A percentile compares a stretch with the other conserved stretches of the same genome.
Evolutionary conservation across 2,329 filamentous ascomycete genomes (phyloP).

Genomic region (Aspergillus ustus): DNA sequence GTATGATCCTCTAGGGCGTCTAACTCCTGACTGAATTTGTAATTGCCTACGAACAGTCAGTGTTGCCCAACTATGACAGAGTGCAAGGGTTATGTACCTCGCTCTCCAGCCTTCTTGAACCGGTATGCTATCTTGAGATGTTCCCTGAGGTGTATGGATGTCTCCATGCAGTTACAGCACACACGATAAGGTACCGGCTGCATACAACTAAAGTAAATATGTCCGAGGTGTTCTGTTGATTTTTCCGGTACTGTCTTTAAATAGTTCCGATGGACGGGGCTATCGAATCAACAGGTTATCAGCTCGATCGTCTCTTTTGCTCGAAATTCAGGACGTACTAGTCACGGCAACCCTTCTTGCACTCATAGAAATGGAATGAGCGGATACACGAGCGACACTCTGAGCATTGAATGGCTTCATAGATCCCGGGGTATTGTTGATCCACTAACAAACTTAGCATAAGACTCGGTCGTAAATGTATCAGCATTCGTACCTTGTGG

Average conservation of each 20-base stretch:
- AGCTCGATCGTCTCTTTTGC: neutral
- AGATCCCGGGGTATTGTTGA: neutral
- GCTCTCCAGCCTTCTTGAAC: constrained; percentile 12
- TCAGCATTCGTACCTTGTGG: constrained; percentile 7
- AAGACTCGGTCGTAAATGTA: neutral
- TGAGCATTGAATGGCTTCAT: constrained; percentile 15
- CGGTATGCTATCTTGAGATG: constrained; percentile 8
- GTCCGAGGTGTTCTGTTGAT: neutral
- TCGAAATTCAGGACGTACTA: neutral
- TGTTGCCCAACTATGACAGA: neutral
- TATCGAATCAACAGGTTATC: neutral
- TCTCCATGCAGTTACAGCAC: constrained; percentile 16
- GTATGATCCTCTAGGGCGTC: constrained; percentile 16
- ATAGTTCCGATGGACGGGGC: constrained; percentile 1
- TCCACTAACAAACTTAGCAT: constrained; percentile 5
- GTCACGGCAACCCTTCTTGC: constrained; percentile 8
- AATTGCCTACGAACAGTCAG: constrained; percentile 1
- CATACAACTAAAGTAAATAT: neutral
- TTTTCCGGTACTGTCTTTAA: constrained; percentile 4
- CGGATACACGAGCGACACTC: constrained; percentile 16
- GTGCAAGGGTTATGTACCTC: neutral
- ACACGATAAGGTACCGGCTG: neutral
- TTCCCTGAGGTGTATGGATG: constrained; percentile 1
- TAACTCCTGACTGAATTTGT: constrained; percentile 9
- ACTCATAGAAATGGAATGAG: constrained; percentile 15